Percentiles rank a stretch among this genome's conserved stretches.
Evolutionary conservation across 2,329 filamentous ascomycete species (phyloP).

Genomic region (Diatrype stigma): DNA sequence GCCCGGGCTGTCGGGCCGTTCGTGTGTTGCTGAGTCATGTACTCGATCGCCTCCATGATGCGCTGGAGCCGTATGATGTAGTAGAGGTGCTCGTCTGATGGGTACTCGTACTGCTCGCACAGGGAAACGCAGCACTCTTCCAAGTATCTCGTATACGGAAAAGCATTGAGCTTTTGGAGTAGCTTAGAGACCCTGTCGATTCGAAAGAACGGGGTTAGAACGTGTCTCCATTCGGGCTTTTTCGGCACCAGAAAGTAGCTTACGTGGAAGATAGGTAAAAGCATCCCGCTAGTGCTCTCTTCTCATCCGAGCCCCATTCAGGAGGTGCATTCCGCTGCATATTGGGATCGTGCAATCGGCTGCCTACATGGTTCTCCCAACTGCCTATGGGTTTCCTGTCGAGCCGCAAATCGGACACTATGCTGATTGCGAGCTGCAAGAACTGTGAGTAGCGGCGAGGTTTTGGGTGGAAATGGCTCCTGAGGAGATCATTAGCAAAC

Average conservation of each 20-base stretch:
- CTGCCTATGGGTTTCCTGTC: background rate
- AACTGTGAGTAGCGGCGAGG: constrained; percentile 4
- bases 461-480: constrained; percentile 5
- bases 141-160: constrained; percentile 29
- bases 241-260: background rate
- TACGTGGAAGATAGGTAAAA: constrained; percentile 36
- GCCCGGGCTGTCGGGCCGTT: constrained; percentile 22
- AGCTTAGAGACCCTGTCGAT: constrained; percentile 28
- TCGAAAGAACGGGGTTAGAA: background rate
- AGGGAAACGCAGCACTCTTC: constrained; percentile 33
- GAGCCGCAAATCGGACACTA: constrained; percentile 3
- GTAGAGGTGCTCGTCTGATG: constrained; percentile 31
- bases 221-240: background rate
- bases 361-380: background rate
- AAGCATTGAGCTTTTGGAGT: constrained; percentile 33
- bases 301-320: constrained; percentile 28
- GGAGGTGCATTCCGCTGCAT: background rate
- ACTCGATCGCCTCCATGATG: constrained; percentile 34
- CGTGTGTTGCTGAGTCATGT: constrained; percentile 14
- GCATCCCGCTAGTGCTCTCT: constrained; percentile 38
- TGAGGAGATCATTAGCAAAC: background rate
- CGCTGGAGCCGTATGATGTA: constrained; percentile 33
- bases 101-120: constrained; percentile 24
- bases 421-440: constrained; percentile 7
- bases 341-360: background rate